These are phyloP conservation scores for Ganoderma lucidum DNA, from an alignment of 1,284 basidiomycete species.

Conservation along the genomic window DNA sequence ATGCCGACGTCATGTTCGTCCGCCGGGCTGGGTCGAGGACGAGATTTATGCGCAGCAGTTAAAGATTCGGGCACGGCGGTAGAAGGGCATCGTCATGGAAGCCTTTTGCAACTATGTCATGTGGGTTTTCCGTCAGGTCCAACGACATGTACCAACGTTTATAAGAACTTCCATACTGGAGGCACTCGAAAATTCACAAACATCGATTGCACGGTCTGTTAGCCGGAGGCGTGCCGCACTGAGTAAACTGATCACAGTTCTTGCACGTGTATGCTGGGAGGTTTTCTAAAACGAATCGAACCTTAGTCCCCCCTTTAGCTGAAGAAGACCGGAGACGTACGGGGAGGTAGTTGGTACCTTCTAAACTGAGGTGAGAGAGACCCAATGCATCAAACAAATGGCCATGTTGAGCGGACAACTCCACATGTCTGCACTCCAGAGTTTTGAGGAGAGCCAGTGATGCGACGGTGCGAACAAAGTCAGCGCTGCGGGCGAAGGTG, in stretches of 20 bases:
- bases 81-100: background rate
- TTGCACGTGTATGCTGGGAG: background rate
- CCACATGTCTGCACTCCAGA: background rate
- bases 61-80: background rate
- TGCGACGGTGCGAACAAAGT: background rate
- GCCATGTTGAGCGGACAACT: background rate
- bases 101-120: background rate
- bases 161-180: background rate
- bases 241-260: background rate
- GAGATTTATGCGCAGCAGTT: background rate
- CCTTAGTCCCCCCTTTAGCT: background rate
- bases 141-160: background rate
- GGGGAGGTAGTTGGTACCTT: background rate
- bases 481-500: background rate
- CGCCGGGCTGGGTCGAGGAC: background rate
- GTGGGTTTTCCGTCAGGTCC: background rate
- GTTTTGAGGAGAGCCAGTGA: background rate
- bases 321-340: background rate
- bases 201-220: background rate
- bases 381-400: background rate
- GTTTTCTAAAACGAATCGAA: background rate
- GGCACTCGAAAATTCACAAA: background rate
- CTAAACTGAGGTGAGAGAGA: background rate
- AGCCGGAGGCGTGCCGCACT: background rate
- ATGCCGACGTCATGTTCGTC: background rate